Base-by-base conservation (phyloP, 1,284 basidiomycete genomes). In the Ganoderma lingzhi region DNA sequence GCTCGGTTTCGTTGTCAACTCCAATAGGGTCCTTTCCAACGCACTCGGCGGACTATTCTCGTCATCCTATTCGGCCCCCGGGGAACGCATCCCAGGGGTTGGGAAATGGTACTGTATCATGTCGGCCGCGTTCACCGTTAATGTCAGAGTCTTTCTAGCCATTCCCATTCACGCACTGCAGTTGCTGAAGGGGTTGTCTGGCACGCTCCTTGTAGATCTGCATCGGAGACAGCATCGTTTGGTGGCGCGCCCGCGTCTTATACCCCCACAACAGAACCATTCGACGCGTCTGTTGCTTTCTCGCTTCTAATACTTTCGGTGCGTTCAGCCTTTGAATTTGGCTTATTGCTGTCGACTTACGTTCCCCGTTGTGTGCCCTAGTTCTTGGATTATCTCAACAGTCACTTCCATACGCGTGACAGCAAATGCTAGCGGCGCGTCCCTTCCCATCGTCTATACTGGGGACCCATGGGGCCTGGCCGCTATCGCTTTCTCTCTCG, bases 211-310 rank as follows among this genome's bases (percentile, higher is more conserved):
- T 55, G 6, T 51, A 66, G 65, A 60, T 66, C 9, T 15, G 51
- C 19, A 45, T 66, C 5, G 61, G 65, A 23, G 65, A 66, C 65
- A 51, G 59, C 28, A 60, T 62, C 23, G 65, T 66, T n/a, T 66
- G 65, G 65, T 62, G 65, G 65, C 59, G 65, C 15, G 65, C 60
- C 8, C 51, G 45, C 6, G 60, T 51, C 17, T 28, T 66, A 1
- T 66, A 60, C 48, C 65, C 65, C 3, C 28, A 42, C 14, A 66
- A 60, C 28, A 48, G 61, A 14, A 32, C 15, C 28, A 60, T 66
- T 19, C 59, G 51, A 10, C 39, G 41, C 0, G 23, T 51, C 19
- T 66, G 65, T 44, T 44, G 61, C 28, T 17, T 66, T 3, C 30
- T 62, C 28, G 23, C 62, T 39, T 30, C 23, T 23, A 39, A 45